Evolutionary conservation across 2,329 filamentous ascomycete genomes (phyloP).

Genomic region (Pseudogymnoascus sp.): DNA sequence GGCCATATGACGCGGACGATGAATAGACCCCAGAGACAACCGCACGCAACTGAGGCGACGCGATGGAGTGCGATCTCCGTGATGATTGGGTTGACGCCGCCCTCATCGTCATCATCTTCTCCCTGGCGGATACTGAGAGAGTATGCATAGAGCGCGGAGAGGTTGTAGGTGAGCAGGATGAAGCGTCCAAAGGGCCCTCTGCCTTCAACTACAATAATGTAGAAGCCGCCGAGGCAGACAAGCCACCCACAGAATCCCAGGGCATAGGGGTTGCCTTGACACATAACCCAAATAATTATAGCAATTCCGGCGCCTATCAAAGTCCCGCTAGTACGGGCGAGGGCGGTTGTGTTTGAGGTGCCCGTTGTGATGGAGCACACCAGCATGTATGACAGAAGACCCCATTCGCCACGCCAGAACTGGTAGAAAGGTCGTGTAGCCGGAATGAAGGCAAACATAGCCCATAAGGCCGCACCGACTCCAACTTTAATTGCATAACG

Average conservation of each 20-base stretch:
- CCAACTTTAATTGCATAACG: constrained; percentile 89
- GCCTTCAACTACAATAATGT: constrained; percentile 74
- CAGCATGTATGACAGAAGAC: constrained; percentile 92
- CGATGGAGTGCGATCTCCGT: constrained; percentile 81
- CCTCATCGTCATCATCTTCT: constrained; percentile 80
- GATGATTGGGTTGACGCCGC: constrained; percentile 74
- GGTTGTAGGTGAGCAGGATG: constrained; percentile 90
- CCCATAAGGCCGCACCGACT: constrained; percentile 79
- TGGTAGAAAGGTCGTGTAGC: constrained; percentile 70
- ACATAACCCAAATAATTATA: constrained; percentile 67
- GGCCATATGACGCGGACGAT: constrained; percentile 89
- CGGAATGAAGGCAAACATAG: constrained; percentile 77
- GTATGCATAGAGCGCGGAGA: constrained; percentile 90
- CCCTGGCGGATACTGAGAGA: constrained; percentile 72
- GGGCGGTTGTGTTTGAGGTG: constrained; percentile 86
- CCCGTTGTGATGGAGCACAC: constrained; percentile 97
- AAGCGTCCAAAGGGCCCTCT: constrained; percentile 89
- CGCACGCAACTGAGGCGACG: constrained; percentile 73
- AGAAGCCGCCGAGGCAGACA: constrained; percentile 76
- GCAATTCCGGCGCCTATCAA: constrained; percentile 70
- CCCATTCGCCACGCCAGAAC: constrained; percentile 94
- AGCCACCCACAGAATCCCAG: constrained; percentile 77
- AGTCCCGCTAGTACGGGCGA: constrained; percentile 78
- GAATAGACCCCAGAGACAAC: constrained; percentile 86
- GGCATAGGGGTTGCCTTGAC: constrained; percentile 61